phyloP scores from a whole-genome alignment of 805 yeast genomes.

The Candida namnaoensis region DNA sequence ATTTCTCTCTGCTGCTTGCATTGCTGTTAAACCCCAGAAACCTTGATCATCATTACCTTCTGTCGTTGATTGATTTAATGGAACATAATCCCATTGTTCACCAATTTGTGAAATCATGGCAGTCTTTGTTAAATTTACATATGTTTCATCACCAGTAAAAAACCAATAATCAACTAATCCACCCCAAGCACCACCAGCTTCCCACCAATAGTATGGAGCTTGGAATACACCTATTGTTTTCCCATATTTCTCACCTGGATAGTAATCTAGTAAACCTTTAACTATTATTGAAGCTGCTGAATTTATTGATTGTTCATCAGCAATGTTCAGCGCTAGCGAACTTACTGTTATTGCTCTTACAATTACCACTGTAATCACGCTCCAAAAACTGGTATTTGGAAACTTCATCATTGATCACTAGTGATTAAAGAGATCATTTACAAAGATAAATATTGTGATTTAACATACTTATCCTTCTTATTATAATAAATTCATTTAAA shows the following conservation, averaged over 20 bases:
- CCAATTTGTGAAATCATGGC: conserved; percentile 73
- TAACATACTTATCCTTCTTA: too few relatives aligned
- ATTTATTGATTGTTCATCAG: conserved; percentile 12
- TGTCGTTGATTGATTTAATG: conserved; percentile 78
- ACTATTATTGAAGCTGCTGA: conserved; percentile 54
- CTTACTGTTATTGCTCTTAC: too few relatives aligned
- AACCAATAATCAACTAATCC: conserved; percentile 71
- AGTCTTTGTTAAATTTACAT: conserved; percentile 44
- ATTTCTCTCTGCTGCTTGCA: conserved; percentile 87
- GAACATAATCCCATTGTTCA: conserved; percentile 69
- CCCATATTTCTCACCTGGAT: conserved; percentile 59
- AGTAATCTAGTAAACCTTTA: conserved; percentile 74
- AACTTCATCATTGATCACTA: too few relatives aligned
- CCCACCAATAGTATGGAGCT: conserved; percentile 97
- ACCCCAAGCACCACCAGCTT: conserved; percentile 96
- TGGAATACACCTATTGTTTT: conserved; percentile 83
- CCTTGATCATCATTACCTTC: conserved; percentile 99
- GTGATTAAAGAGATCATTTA: too few relatives aligned
- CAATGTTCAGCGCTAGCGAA: too few relatives aligned
- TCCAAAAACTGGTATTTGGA: too few relatives aligned
- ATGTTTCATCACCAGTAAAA: conserved; percentile 63
- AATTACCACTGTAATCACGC: too few relatives aligned
- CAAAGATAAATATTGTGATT: too few relatives aligned
- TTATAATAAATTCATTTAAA: too few relatives aligned
- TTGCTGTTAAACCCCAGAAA: conserved; percentile 91